Evolutionary conservation across 2,329 filamentous ascomycete species (phyloP), one percentile per base, ranked within the genome.

Genomic region (Colletotrichum chlorophyti): DNA sequence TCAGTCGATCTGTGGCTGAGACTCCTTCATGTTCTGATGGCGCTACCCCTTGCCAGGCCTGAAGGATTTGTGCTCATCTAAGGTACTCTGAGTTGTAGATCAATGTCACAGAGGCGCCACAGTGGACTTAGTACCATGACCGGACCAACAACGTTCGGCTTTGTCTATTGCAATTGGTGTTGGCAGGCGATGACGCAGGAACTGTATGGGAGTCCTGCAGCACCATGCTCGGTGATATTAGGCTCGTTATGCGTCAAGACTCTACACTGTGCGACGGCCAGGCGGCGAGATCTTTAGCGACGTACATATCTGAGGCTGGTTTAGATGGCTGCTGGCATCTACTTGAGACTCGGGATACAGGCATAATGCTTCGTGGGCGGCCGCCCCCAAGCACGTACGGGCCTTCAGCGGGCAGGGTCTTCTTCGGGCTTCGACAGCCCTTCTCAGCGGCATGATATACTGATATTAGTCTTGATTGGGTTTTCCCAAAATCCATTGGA

Each of bases 1-100:
- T 42, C 41, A 42, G n/a, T 19, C 24, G 15, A 34, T 29, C 12
- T 21, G 50, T 41, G 49, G 53, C 54, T 29, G 41, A 53, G 54
- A 47, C 41, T 35, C 49, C 54, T 58, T 58, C 53, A 37, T 23
- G 8, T 29, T 21, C 41, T 29, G 50, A 26, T 35, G 34, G 54
- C 34, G 17, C 24, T 23, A 19, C 15, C 14, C n/a, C n/a, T n/a
- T n/a, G 41, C 17, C 40, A n/a, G 54, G 15, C 34, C 35, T 31
- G 24, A 14, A 37, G 6, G 15, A n/a, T n/a, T 15, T 24, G 12
- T 41, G 35, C 17, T 42, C 21, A 24, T 51, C 27, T 11, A 51
- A 32, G 32, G n/a, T n/a, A n/a, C n/a, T 38, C 35, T 7, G 24
- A 50, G n/a, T 51, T n/a, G n/a, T n/a, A n/a, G n/a, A n/a, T n/a